Percentiles rank a stretch among this genome's conserved stretches.
Conservation (phyloP, 805 yeast genomes). For the Ogataea wickerhamii region DNA sequence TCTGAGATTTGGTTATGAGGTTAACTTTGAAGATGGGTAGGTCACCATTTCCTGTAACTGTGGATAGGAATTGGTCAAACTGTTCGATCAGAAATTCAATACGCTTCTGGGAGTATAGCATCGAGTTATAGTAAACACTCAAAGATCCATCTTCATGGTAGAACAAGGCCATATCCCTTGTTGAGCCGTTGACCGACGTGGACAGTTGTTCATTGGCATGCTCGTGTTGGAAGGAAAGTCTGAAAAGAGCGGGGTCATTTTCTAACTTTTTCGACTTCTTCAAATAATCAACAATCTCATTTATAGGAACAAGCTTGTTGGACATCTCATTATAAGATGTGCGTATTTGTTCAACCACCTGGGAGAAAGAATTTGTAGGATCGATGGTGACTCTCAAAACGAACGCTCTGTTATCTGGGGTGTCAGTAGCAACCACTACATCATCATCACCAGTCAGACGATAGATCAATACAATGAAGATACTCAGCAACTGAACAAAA, state of each 20-base stretch:
- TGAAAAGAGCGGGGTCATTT: constrained; percentile 59
- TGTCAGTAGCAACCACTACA: constrained; percentile 75
- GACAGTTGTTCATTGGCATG: constrained; percentile 38
- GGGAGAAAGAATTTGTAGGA: constrained; percentile 50
- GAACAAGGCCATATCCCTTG: constrained; percentile 64
- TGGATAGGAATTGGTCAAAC: constrained; percentile 48
- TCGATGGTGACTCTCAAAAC: constrained; percentile 62
- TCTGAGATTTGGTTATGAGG: constrained; percentile 67
- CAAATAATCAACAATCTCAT: constrained; percentile 52
- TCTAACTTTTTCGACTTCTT: constrained; percentile 49
- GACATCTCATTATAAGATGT: constrained; percentile 37
- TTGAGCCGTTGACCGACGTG: constrained; percentile 47
- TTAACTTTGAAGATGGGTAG: constrained; percentile 55
- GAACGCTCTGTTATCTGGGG: constrained; percentile 43
- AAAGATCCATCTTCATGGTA: constrained; percentile 34
- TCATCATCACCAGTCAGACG: constrained; percentile 94
- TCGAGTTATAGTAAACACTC: constrained; percentile 64
- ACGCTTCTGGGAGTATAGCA: constrained; percentile 69
- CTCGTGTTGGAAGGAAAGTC: constrained; percentile 53
- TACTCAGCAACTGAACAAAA: constrained; percentile 58
- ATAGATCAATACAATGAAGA: constrained; percentile 65
- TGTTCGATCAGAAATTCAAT: constrained; percentile 71
- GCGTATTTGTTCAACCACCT: constrained; percentile 45
- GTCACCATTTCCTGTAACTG: constrained; percentile 36
- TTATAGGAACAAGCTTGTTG: constrained; percentile 43